Percentiles rank a stretch among this genome's conserved stretches.
Conservation (phyloP, 2,329 filamentous ascomycete genomes). For the Penicillium sp. region DNA sequence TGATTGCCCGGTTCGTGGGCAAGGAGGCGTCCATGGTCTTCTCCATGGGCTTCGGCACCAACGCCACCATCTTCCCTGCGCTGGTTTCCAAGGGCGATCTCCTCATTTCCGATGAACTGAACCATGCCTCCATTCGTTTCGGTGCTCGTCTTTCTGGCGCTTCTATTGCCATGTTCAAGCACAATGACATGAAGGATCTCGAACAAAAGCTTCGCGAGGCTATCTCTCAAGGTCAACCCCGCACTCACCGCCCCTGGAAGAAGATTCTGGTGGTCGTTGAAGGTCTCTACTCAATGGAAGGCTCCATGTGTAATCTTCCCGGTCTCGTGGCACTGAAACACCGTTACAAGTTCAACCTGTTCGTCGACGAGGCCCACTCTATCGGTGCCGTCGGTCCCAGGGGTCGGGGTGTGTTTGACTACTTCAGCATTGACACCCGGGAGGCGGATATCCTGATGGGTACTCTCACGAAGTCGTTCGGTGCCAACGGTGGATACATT, state of each 20-base stretch:
- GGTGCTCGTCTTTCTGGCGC: slow-evolving; percentile 90
- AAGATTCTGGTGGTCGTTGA: slow-evolving; percentile 97
- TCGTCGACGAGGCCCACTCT: slow-evolving; percentile 94
- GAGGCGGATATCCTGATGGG: slow-evolving; percentile 97
- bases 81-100: slow-evolving; percentile 88
- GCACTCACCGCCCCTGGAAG: slow-evolving; percentile 98
- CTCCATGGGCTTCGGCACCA: slow-evolving; percentile 98
- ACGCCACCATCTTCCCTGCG: slow-evolving; percentile 85
- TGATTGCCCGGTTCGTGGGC: slow-evolving; percentile 86
- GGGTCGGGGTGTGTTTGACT: slow-evolving; percentile 93
- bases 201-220: slow-evolving; percentile 82
- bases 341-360: slow-evolving; percentile 95
- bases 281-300: slow-evolving; percentile 98
- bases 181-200: slow-evolving; percentile 89
- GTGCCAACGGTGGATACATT: slow-evolving; percentile 94
- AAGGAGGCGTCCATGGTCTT: slow-evolving; percentile 95
- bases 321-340: slow-evolving; percentile 80
- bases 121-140: slow-evolving; percentile 95
- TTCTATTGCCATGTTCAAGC: slow-evolving; percentile 93
- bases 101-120: slow-evolving; percentile 93
- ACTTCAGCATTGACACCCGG: slow-evolving; percentile 81
- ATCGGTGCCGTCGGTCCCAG: slow-evolving; percentile 84
- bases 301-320: slow-evolving; percentile 96
- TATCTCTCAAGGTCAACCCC: slow-evolving; percentile 93
- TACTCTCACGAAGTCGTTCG: slow-evolving; percentile 96